These are phyloP conservation scores for Beauveria pseudobassiana DNA, from an alignment of 2,329 filamentous ascomycete species.

Conservation along the genomic window DNA sequence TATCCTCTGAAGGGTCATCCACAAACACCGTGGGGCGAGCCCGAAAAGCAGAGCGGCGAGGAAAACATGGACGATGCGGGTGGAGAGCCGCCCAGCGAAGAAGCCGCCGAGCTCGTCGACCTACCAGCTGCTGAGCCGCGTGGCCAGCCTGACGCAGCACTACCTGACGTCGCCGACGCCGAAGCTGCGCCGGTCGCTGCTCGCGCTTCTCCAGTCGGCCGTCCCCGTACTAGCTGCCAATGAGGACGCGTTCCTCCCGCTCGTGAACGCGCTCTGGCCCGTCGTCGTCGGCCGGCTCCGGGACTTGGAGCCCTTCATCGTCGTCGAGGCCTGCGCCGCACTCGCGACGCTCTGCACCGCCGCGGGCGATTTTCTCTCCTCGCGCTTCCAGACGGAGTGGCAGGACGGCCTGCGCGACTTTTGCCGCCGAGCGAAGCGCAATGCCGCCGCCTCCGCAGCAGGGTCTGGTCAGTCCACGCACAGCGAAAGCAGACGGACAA, in stretches of 20 bases:
- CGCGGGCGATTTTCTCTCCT: slow-evolving; percentile 74
- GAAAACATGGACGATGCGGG: slow-evolving; percentile 25
- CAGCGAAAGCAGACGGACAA: slow-evolving; percentile 11
- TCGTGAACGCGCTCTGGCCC: slow-evolving; percentile 88
- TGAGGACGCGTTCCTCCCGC: slow-evolving; percentile 76
- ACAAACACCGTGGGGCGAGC: slow-evolving; percentile 30
- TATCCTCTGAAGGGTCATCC: slow-evolving; percentile 24
- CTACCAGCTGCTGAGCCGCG: slow-evolving; percentile 72
- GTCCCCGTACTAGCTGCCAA: slow-evolving; percentile 65
- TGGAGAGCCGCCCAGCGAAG: slow-evolving; percentile 20
- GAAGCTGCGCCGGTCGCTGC: slow-evolving; percentile 66
- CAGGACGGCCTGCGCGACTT: slow-evolving; percentile 42
- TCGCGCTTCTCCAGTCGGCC: slow-evolving; percentile 68
- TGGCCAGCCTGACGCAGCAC: slow-evolving; percentile 78
- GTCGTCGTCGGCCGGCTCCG: slow-evolving; percentile 62
- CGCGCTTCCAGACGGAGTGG: slow-evolving; percentile 70
- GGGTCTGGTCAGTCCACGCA: slow-evolving; percentile 4
- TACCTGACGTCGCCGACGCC: slow-evolving; percentile 83
- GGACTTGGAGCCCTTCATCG: slow-evolving; percentile 61
- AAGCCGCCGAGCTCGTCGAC: slow-evolving; percentile 66
- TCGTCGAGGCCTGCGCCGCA: slow-evolving; percentile 61
- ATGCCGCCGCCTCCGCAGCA: slow-evolving; percentile 21
- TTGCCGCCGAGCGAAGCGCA: slow-evolving; percentile 37
- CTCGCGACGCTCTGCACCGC: slow-evolving; percentile 60
- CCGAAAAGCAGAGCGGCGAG: slow-evolving; percentile 22